Percentiles rank a stretch among this genome's conserved stretches.
Evolutionary conservation across 2,329 filamentous ascomycete species (phyloP).

Genomic region (Monosporascus sp.): DNA sequence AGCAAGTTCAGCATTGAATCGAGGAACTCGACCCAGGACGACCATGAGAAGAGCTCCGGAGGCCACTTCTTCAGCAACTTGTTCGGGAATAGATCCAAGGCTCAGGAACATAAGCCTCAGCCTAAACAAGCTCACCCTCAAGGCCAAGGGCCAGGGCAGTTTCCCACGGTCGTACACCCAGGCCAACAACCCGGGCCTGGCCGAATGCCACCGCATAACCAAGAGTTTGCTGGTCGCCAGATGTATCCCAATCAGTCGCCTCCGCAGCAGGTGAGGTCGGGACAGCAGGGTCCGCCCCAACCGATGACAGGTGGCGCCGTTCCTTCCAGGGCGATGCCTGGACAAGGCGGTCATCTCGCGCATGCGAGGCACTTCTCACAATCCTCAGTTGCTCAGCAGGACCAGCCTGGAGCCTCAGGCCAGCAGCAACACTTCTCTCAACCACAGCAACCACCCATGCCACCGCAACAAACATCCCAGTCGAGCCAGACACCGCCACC

Average conservation of each 20-base stretch:
- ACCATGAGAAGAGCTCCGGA: conserved; percentile 16
- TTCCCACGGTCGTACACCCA: conserved; percentile 8
- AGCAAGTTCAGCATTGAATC: background rate
- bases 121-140: conserved; percentile 9
- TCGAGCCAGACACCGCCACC: conserved; percentile 1
- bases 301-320: background rate
- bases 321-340: background rate
- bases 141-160: conserved; percentile 14
- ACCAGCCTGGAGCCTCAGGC: conserved; percentile 1
- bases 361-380: background rate
- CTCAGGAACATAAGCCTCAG: conserved; percentile 18
- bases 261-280: conserved; percentile 8
- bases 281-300: conserved; percentile 3
- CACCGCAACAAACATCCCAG: conserved; percentile 16
- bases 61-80: conserved; percentile 22
- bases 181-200: conserved; percentile 16
- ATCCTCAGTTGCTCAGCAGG: conserved; percentile 8
- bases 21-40: conserved; percentile 14
- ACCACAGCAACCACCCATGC: conserved; percentile 9
- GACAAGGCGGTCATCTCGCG: background rate
- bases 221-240: conserved; percentile 19
- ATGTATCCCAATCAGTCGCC: conserved; percentile 18
- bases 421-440: conserved; percentile 2
- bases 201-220: conserved; percentile 18
- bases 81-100: conserved; percentile 17